A percentile compares a stretch with the other conserved stretches of the same genome.
phyloP scores from a whole-genome alignment of 1,284 basidiomycete species.

The Fomitopsis schrenkii region DNA sequence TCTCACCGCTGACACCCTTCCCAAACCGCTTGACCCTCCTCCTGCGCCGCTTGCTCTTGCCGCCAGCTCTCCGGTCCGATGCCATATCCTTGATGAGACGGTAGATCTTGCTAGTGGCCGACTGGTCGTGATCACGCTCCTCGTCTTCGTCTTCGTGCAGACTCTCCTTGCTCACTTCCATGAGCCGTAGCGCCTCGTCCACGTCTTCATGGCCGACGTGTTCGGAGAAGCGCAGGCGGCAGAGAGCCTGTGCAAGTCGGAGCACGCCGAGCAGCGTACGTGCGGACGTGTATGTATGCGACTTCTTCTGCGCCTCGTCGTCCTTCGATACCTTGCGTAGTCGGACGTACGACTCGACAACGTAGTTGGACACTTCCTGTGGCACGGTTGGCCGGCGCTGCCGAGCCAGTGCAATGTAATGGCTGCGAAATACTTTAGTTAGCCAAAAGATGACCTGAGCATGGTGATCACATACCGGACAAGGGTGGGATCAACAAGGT shows the following conservation, averaged over 20 bases:
- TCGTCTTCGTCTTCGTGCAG: slow-evolving; percentile 78
- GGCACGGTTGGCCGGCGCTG: slow-evolving; percentile 87
- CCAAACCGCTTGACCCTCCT: slow-evolving; percentile 46
- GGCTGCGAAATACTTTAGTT: slow-evolving; percentile 44
- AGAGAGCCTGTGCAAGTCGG: slow-evolving; percentile 92
- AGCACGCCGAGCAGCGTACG: slow-evolving; percentile 94
- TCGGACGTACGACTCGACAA: slow-evolving; percentile 94
- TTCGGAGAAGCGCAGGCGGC: slow-evolving; percentile 83
- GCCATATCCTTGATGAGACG: slow-evolving; percentile 88
- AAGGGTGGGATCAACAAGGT: slow-evolving; percentile 80
- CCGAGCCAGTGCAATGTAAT: slow-evolving; percentile 95
- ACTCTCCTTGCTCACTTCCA: slow-evolving; percentile 94
- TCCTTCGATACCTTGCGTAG: slow-evolving; percentile 92
- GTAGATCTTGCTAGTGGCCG: slow-evolving; percentile 80
- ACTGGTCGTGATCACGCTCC: slow-evolving; percentile 64
- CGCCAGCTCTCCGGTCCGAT: slow-evolving; percentile 33
- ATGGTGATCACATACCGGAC: slow-evolving; percentile 64
- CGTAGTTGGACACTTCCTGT: slow-evolving; percentile 83
- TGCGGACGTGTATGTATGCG: slow-evolving; percentile 94
- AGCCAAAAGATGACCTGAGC: background rate
- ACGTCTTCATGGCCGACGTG: slow-evolving; percentile 85
- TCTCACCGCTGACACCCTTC: slow-evolving; percentile 63
- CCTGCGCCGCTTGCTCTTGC: slow-evolving; percentile 34
- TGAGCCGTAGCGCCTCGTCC: slow-evolving; percentile 93
- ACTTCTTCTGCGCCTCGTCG: slow-evolving; percentile 85